Base-by-base conservation (phyloP, 192 early-diverging fungal genomes). In the Coemansia asiatica region DNA sequence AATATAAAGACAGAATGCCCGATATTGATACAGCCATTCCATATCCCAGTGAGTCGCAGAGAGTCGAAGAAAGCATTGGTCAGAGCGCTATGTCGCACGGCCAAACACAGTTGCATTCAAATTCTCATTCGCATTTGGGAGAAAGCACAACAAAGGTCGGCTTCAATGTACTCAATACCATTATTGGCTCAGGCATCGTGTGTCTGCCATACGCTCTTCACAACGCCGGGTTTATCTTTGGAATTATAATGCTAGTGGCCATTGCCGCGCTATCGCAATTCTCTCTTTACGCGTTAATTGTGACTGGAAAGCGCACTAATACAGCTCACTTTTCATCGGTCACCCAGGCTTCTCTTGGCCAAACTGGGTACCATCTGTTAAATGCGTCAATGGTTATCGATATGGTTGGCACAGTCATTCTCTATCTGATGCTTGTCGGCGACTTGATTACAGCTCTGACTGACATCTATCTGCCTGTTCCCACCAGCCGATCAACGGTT, bases 101-200 rank as follows among this genome's bases (percentile, higher is more conserved):
- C 18, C 1, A 50, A 23, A n/a, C 48, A 50, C 21, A 26, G 46
- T n/a, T 19, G 21, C 3, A 15, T 4, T 3, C 51, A 25, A 25
- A 54, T 3, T 12, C 51, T 8, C 15, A 36, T 0, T 22, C 12
- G 6, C 27, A 48, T 0, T 15, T 6, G 6, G 61, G 61, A 49
- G 61, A 63, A 35, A 63, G 61, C 61, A 63, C 61, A 1, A 29
- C 33, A 31, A 63, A 61, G 50, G 73, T 70, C 3, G 68, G 83
- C 6, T 83, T 87, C 59, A 88, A 87, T 36, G 80, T 90, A 36
- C 82, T 90, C 9, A 90, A 90, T 66, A 84, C 86, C 13, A 88
- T 86, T 8, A 83, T 88, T 4, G 88, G 88, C 16, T 85, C 86
- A 29, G 88, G 88, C 9, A 84, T 90, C 33, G 69, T 90, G 10